Base-by-base conservation (phyloP, 345 rosid species). In the Eutrema yunnanense region DNA sequence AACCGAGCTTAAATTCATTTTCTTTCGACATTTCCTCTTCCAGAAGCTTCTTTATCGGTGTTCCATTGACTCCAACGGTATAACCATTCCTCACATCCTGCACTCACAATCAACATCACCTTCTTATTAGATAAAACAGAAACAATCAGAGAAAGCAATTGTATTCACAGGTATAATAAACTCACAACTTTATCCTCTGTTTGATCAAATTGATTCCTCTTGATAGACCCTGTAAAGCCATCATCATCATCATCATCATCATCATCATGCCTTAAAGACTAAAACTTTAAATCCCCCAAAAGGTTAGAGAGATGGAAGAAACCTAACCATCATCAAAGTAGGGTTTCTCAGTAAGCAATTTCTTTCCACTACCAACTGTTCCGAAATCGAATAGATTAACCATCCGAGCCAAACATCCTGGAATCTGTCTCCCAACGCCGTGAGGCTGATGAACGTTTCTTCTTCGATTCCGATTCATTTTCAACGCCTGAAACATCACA, bases 11-110 rank as follows among this genome's bases (percentile, higher is more conserved):
- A 71, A 79, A 68, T 13, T 81, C 90, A 47, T 80, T 74, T 36
- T 95, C 96, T 84, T 85, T 95, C 4, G 90, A 88, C 96, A 92
- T 83, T 80, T 90, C 96, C 72, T 81, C 86, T 19, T 83, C 96
- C 46, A 92, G 59, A 43, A 95, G 90, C 72, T 76, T 82, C 86
- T 92, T 95, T 80, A 88, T 90, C 30, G 90, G 85, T 46, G 96
- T 90, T 68, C 83, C 90, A 73, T 76, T 81, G 3, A 82, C 80
- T 73, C 80, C 86, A 75, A 75, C 82, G 40, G 82, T 80, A 82
- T 77, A 4, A 13, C 48, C 76, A 84, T 84, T 83, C 72, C 54
- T 74, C 19, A 78, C 75, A 71, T 82, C 80, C 97, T 90, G 81
- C 84, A 84, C 2, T 51, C 62, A 9, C 29, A 75, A 48, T 37